Evolutionary conservation across 148 eudicot genomes (phyloP), one percentile per base, ranked within the genome.

Genomic region (Vaccinium darrowii): DNA sequence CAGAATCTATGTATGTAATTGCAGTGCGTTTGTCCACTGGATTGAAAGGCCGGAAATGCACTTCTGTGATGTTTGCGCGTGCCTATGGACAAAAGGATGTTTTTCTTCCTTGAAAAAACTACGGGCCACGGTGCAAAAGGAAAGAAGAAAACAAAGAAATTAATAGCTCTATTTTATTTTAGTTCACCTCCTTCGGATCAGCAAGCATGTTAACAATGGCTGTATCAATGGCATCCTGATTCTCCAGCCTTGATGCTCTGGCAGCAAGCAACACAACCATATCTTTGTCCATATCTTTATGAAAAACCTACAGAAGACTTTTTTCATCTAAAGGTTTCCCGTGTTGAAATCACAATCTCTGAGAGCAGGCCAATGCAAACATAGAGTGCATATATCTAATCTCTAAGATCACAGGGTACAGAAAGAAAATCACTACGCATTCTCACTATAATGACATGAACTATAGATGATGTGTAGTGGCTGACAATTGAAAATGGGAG

Each of bases 141-240:
- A 76, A 76, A 47, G 19, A 74, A 69, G 49, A 52, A 27, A 27
- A 73, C 19, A 7, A 47, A 77, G 65, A 72, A 54, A 10, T 57
- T 39, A 16, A 79, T 36, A 56, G 7, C 19, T n/a, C 11, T 63
- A 82, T 65, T 49, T 83, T 69, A 80, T 10, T 25, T 50, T 85
- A 33, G 72, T 84, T 51, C 84, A 93, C 97, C 93, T 94, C 95
- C 90, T 85, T 94, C 39, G 95, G 95, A 90, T 94, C 97, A 87
- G 88, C 85, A 76, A 92, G 95, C 97, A 92, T 94, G 85, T 87
- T 90, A 72, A 90, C 87, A 39, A 92, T 91, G 77, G 95, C 94
- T 85, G 94, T 86, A 86, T 94, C 97, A 87, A 94, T 94, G 39
- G 97, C 97, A 87, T 94, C 97, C 86, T 94, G 97, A 85, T 94